Evolutionary conservation across 495 filamentous ascomycete species (phyloP), one percentile per base, ranked within the genome.

Genomic region (Cryomyces antarcticus): DNA sequence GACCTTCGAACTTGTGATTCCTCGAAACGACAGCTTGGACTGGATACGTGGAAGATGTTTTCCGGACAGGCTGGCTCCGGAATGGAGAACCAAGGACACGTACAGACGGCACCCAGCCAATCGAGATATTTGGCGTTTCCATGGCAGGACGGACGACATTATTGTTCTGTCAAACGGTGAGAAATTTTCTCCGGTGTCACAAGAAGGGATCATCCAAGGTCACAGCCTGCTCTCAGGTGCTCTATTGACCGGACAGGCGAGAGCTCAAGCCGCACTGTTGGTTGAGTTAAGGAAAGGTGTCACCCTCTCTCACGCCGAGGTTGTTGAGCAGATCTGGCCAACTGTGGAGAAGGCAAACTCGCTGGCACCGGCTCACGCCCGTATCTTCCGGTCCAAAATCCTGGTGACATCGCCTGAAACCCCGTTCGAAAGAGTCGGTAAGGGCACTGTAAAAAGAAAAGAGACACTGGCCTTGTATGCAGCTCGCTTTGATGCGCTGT

Each of bases 181-280:
- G 35, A 51, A 49, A 34, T 29, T 48, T 31, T 48, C 47, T 34
- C 47, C 47, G 9, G 13, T 34, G 7, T 12, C 11, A 0, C 65
- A 74, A 24, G 75, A 81, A 44, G 46, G n/a, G n/a, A n/a, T n/a
- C n/a, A n/a, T n/a, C n/a, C 45, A 48, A 28, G 54, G 48, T 6
- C 64, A 72, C 45, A 62, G 69, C 0, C 46, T 48, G 3, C 53
- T 79, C 27, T 55, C 52, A 12, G 60, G 65, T 1, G 70, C 64
- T 0, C 27, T 73, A 1, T 59, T 79, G 2, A 59, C 71, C 3
- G 75, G 73, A 4, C 47, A 59, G 10, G 52, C 61, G 28, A 53
- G 61, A 30, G 73, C 72, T 48, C 64, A 73, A 45, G 58, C 72
- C 2, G 60, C 61, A 0, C 52, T 75, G 28, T 43, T 78, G 9